These are phyloP conservation scores for Alternaria brassicae DNA, from an alignment of 2,329 filamentous ascomycete genomes.

Conservation along the genomic window DNA sequence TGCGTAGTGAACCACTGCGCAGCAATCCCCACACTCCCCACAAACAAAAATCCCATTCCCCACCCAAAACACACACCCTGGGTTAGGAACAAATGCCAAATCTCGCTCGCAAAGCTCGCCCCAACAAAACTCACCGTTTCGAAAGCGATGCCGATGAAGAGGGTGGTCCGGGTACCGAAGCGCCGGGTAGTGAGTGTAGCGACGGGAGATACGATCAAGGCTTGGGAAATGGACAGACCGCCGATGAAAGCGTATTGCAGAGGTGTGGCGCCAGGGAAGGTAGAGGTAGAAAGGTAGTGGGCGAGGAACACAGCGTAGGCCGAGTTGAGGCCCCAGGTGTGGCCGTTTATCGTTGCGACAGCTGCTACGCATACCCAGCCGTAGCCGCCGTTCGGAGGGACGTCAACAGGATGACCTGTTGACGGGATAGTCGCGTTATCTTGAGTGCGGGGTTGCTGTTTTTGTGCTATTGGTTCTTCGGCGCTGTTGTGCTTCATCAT, in stretches of 20 bases:
- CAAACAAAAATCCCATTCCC: slow-evolving; percentile 79
- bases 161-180: slow-evolving; percentile 68
- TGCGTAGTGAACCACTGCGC: slow-evolving; percentile 77
- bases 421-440: rapidly evolving
- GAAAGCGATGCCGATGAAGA: slow-evolving; percentile 70
- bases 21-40: slow-evolving; percentile 70
- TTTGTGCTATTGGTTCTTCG: not conserved
- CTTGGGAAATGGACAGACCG: slow-evolving; percentile 69
- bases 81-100: slow-evolving; percentile 78
- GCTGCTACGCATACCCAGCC: slow-evolving; percentile 62
- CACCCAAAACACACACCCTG: slow-evolving; percentile 80
- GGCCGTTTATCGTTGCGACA: slow-evolving; percentile 49
- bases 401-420: slow-evolving; percentile 33
- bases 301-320: slow-evolving; percentile 78
- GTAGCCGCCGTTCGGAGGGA: slow-evolving; percentile 67
- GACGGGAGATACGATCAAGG: slow-evolving; percentile 72
- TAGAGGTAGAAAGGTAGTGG: slow-evolving; percentile 68
- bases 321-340: slow-evolving; percentile 78
- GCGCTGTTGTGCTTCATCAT: not conserved
- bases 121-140: slow-evolving; percentile 71
- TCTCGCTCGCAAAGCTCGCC: slow-evolving; percentile 70
- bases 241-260: slow-evolving; percentile 82
- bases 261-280: slow-evolving; percentile 68
- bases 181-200: slow-evolving; percentile 67
- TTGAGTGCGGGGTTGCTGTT: not conserved